phyloP scores from a whole-genome alignment of 257 asterid genomes.

The Solanum medicagineum region DNA sequence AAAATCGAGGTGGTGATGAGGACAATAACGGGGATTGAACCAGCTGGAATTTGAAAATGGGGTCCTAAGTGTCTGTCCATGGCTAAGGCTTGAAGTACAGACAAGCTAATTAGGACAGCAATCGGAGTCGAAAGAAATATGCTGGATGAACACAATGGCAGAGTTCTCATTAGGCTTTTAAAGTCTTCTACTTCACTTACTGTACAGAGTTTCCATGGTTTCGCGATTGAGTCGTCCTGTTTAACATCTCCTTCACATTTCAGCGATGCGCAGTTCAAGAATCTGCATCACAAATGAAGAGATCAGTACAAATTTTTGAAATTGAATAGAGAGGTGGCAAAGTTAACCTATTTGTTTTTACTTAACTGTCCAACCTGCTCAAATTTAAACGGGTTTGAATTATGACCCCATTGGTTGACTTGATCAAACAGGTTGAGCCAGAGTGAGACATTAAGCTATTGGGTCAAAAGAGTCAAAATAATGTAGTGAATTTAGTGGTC shows the following conservation, averaged over 20 bases:
- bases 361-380: neutral
- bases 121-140: neutral
- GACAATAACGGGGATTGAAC: neutral
- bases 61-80: constrained; percentile 13
- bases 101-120: neutral
- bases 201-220: constrained; percentile 7
- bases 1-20: neutral
- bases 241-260: constrained; percentile 7
- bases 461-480: neutral
- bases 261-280: constrained; percentile 5
- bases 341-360: too few relatives aligned
- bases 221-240: neutral
- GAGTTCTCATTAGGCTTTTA: constrained; percentile 2
- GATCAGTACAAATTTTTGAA: neutral
- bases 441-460: too few relatives aligned
- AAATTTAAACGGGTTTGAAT: neutral
- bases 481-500: too few relatives aligned
- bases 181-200: constrained; percentile 10
- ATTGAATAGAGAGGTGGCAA: too few relatives aligned
- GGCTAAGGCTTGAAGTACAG: constrained; percentile 10
- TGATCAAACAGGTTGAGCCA: neutral
- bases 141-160: constrained; percentile 10
- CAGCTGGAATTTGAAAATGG: constrained; percentile 14
- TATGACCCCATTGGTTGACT: neutral
- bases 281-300: neutral